Conservation (phyloP, 108 stramenopile species). For the Cyclostephanos tholiformis region DNA sequence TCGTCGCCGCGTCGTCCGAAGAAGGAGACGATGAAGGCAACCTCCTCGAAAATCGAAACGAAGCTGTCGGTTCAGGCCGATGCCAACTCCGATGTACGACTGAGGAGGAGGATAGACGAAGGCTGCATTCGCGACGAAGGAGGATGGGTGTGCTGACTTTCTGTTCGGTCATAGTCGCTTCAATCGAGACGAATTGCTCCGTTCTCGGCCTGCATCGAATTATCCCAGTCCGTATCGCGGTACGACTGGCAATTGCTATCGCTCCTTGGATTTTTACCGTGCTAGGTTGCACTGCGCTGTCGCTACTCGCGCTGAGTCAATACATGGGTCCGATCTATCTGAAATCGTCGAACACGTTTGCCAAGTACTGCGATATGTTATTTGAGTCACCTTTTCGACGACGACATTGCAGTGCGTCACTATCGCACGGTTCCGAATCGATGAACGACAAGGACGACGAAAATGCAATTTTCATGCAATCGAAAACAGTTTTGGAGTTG, state of each 20-base stretch:
- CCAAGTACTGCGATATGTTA: constrained; percentile 55
- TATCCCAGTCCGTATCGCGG: constrained; percentile 5
- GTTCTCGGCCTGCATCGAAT: constrained; percentile 5
- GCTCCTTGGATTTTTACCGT: constrained; percentile 9
- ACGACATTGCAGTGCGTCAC: background rate
- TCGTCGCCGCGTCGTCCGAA: background rate
- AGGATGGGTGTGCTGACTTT: constrained; percentile 1
- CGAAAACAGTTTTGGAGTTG: constrained; percentile 28
- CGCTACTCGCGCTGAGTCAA: constrained; percentile 32
- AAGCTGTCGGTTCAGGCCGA: background rate
- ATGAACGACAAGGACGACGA: background rate
- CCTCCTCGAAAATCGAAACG: too few species aligned
- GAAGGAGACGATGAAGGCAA: background rate
- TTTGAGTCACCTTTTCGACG: constrained; percentile 44
- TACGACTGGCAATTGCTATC: constrained; percentile 14
- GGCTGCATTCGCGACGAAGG: background rate
- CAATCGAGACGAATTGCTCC: constrained; percentile 28
- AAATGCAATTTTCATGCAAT: constrained; percentile 11
- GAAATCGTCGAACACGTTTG: constrained; percentile 54
- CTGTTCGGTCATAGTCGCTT: background rate
- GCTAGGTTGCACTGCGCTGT: background rate
- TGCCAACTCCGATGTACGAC: constrained; percentile 5
- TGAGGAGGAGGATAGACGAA: background rate
- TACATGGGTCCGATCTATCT: constrained; percentile 56
- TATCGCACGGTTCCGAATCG: background rate